Base-by-base conservation (phyloP, 495 filamentous ascomycete species). In the Penicillium chermesinum region DNA sequence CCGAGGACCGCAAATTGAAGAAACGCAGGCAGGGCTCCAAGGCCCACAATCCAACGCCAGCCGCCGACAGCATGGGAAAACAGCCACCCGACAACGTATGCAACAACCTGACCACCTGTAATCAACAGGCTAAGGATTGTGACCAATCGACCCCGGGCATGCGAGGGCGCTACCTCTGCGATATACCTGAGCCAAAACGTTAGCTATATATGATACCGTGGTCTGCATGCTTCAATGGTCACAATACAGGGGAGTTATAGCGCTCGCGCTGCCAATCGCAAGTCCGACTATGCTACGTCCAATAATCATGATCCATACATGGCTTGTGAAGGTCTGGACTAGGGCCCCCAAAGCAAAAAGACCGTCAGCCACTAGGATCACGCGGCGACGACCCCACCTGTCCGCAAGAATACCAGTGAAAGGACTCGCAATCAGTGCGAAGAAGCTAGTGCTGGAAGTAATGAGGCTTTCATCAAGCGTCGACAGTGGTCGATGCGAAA, bases 11-110 rank as follows among this genome's bases (percentile, higher is more conserved):
- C 55, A 30, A 80, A 77, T 62, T 95, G 90, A 7, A 88, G 46
- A 2, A 79, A 67, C 6, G 89, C 90, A 0, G 91, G 91, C 40
- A 83, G 44, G 19, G 85, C 88, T 2, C 91, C 91, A 8, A 96
- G 67, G 0, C 91, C 91, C 1, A 96, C 88, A 75, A 94, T 87
- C 82, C 86, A 94, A 46, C 90, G 71, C 91, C 91, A 96, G 16
- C 85, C 88, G 12, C 77, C 79, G 32, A 66, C 59, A 46, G 76
- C 70, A n/a, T 74, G 71, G 14, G 73, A 78, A 35, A 77, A 85
- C 7, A 74, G 60, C 82, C 80, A 94, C 2, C 81, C 89, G 33
- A 87, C 67, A 18, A 89, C 61, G 59, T 96, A 96, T 6, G 90
- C 89, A 13, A 93, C 74, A 2, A 95, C 85, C 63, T 95, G 89